phyloP scores from a whole-genome alignment of 116 monocot genomes.

The Zostera marina region DNA sequence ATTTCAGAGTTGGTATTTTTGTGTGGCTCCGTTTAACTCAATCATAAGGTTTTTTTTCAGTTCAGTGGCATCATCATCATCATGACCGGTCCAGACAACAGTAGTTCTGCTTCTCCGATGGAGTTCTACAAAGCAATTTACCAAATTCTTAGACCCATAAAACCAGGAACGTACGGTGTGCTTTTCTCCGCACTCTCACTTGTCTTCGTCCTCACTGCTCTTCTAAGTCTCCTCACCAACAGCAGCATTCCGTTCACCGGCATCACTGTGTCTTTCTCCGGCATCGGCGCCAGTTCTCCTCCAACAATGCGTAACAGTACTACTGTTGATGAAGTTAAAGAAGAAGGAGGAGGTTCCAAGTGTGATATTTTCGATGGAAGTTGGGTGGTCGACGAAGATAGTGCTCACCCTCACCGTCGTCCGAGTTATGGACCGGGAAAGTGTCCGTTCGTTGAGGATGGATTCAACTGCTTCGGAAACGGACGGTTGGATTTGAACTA shows the following conservation, averaged over 20 bases:
- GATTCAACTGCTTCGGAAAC: slow-evolving; percentile 60
- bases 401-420: slow-evolving; percentile 37
- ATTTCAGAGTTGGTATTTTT: too few species aligned
- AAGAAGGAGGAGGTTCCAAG: too few species aligned
- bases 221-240: background rate
- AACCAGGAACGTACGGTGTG: background rate
- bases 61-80: too few species aligned
- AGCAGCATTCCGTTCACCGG: background rate
- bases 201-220: slow-evolving; percentile 1
- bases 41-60: too few species aligned
- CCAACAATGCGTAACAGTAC: too few species aligned
- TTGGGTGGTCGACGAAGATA: slow-evolving; percentile 25
- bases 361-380: slow-evolving; percentile 73
- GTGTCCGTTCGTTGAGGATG: slow-evolving; percentile 70
- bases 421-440: slow-evolving; percentile 27
- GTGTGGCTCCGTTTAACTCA: too few species aligned
- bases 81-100: too few species aligned
- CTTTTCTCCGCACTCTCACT: background rate
- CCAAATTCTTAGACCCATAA: slow-evolving; percentile 6
- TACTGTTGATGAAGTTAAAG: too few species aligned
- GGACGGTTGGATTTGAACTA: slow-evolving; percentile 41
- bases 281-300: too few species aligned
- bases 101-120: background rate
- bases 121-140: background rate
- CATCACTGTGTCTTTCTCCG: background rate